A percentile compares a stretch with the other conserved stretches of the same genome.
phyloP scores from a whole-genome alignment of 2,329 filamentous ascomycete species.

The Diplodia sapinea region DNA sequence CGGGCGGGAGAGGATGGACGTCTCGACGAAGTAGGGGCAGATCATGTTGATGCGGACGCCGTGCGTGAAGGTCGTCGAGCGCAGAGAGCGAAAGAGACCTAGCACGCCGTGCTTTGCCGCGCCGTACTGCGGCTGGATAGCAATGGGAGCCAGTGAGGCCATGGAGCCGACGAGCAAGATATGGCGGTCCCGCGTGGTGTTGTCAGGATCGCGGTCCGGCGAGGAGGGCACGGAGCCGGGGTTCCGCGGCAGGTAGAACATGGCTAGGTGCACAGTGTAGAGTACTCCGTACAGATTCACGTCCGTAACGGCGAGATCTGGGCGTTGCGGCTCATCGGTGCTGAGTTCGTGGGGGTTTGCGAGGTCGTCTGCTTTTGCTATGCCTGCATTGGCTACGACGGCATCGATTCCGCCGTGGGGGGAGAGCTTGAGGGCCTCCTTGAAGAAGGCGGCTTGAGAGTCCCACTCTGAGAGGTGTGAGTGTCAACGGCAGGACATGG shows the following conservation, averaged over 20 bases:
- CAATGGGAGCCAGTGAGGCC: conserved; percentile 57
- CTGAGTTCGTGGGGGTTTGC: conserved; percentile 56
- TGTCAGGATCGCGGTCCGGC: conserved; percentile 35
- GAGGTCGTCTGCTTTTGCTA: conserved; percentile 56
- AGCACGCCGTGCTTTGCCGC: conserved; percentile 70
- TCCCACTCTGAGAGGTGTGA: conserved; percentile 56
- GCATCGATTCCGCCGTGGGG: conserved; percentile 63
- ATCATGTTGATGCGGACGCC: conserved; percentile 69
- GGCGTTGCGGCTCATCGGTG: conserved; percentile 52
- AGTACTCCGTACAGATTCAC: conserved; percentile 69
- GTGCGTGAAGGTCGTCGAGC: conserved; percentile 54
- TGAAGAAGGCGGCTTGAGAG: conserved; percentile 68
- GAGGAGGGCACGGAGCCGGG: conserved; percentile 46
- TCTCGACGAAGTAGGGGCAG: conserved; percentile 71
- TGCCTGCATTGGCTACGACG: conserved; percentile 71
- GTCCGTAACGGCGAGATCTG: conserved; percentile 61
- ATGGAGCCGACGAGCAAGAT: conserved; percentile 68
- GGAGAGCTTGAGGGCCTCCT: conserved; percentile 60
- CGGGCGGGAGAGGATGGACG: conserved; percentile 59
- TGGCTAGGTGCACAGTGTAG: conserved; percentile 69
- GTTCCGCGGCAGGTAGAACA: conserved; percentile 63
- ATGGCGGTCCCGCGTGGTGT: conserved; percentile 59
- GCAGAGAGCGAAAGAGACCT: conserved; percentile 66
- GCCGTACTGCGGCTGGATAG: conserved; percentile 59
- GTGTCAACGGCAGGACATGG: neutral